phyloP scores from a whole-genome alignment of 257 asterid genomes.

The Solanum sejunctum region DNA sequence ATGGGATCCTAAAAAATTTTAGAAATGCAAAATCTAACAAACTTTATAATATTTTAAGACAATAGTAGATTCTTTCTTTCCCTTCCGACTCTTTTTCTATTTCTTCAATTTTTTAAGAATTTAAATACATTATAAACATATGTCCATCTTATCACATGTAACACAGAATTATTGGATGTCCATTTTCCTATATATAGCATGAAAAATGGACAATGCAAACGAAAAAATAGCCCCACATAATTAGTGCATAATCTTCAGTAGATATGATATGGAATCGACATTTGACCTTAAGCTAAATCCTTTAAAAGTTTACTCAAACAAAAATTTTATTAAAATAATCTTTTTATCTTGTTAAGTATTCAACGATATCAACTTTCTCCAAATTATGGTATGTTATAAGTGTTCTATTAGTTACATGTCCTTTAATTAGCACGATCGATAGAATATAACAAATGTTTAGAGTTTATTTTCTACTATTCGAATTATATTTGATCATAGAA shows the following conservation, averaged over 20 bases:
- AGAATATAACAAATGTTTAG: too few relatives aligned
- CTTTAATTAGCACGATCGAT: too few relatives aligned
- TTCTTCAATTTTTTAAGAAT: not conserved
- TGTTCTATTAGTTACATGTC: too few relatives aligned
- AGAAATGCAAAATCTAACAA: not conserved
- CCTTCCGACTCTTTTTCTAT: not conserved
- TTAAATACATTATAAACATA: not conserved
- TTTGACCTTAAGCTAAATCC: not conserved
- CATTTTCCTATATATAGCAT: not conserved
- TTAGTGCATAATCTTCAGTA: not conserved
- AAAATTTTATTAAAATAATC: too few relatives aligned
- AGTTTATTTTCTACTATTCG: too few relatives aligned
- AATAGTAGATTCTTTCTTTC: not conserved
- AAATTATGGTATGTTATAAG: too few relatives aligned
- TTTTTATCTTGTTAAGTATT: too few relatives aligned
- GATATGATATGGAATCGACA: not conserved
- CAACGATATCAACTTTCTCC: too few relatives aligned
- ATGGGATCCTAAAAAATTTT: too few relatives aligned
- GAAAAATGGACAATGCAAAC: not conserved
- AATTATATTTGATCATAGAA: too few relatives aligned
- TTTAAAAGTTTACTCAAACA: not conserved
- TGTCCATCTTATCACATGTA: not conserved
- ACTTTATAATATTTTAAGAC: not conserved
- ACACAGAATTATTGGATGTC: not conserved
- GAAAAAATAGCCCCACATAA: not conserved